Base-by-base conservation (phyloP, 768 basidiomycete species). In the Lactarius vividus region DNA sequence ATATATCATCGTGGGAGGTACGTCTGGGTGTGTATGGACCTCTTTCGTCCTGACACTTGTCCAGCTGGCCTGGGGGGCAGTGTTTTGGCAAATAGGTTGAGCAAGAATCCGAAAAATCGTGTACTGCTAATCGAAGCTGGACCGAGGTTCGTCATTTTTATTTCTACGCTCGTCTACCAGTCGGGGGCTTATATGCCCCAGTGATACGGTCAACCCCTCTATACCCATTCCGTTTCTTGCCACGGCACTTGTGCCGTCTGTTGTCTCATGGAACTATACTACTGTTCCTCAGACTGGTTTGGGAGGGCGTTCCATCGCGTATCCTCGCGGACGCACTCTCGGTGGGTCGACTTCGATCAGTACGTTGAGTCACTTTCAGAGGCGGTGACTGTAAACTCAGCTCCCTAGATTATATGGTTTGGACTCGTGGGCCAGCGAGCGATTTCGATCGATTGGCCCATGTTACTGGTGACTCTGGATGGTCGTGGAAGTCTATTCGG, bases 71-170 rank as follows among this genome's bases (percentile, higher is more conserved):
- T 63, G 29, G 71, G 59, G 33, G 71, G 71, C 3, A 44, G 52
- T 42, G 68, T 71, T 4, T 39, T 72, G 11, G 71, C 71, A 4
- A 67, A 67, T 31, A 31, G 68, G 9, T 57, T 72, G 11, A 63
- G 65, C 20, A 71, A 61, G 40, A 52, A 69, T 54, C 60, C 65
- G 15, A 16, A 49, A 13, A 35, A 37, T 28, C 39, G 28, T 13
- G 71, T 72, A 1, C 57, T 72, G 2, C 20, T 72, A 4, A 57
- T 72, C 31, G 71, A 72, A 39, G 71, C 70, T 35, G 71, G 71
- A 26, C 44, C 59, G 13, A 62, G 44, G 69, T 70, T 16, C 20
- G 63, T 33, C 54, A 13, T 23, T 11, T 54, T n/a, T 26, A 33
- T 26, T 8, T 26, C 15, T 4, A 16, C 8, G 7, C 8, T 15